Evolutionary conservation across 2,329 filamentous ascomycete species (phyloP), one percentile per base, ranked within the genome.

Genomic region (Cladosporium colombiae): DNA sequence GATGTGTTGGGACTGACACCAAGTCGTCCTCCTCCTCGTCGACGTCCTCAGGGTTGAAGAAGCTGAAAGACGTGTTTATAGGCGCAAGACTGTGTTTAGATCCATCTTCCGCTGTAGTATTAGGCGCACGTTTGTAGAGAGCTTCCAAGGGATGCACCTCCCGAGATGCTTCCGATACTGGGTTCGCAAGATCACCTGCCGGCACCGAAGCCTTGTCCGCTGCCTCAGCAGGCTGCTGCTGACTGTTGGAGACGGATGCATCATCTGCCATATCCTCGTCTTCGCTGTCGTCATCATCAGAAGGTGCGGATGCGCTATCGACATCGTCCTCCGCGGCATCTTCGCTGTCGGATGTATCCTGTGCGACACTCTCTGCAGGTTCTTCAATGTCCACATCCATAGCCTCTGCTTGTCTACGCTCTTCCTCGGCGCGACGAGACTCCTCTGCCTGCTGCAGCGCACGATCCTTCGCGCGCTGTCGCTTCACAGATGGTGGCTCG

Each of bases 131-230:
- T 80, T 97, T 98, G 84, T 96, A 99, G 2, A 98, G 85, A 0
- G 92, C 92, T 81, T 98, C 93, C 1, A 98, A 84, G 0, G 95
- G 94, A 71, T 98, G 94, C 0, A 97, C 81, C 67, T 79, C 76
- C 72, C 55, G 53, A 23, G 35, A 37, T 11, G 61, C 33, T 23
- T 65, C 56, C 40, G 33, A 23, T 14, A n/a, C 37, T 3, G 33
- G 62, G 56, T 21, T 61, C 8, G 40, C 16, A 18, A 33, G 35
- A 16, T 56, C 29, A 14, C 13, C 25, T 23, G 31, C 23, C 13
- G 46, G 18, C 14, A 8, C 21, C 29, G 29, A 8, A 18, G n/a
- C 13, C 21, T 14, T n/a, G 16, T 40, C 18, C 14, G 16, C 11
- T 25, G 33, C n/a, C n/a, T 25, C 13, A 25, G 10, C n/a, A 35